Base-by-base conservation (phyloP, 2,329 filamentous ascomycete genomes). In the Coniochaeta sp. region DNA sequence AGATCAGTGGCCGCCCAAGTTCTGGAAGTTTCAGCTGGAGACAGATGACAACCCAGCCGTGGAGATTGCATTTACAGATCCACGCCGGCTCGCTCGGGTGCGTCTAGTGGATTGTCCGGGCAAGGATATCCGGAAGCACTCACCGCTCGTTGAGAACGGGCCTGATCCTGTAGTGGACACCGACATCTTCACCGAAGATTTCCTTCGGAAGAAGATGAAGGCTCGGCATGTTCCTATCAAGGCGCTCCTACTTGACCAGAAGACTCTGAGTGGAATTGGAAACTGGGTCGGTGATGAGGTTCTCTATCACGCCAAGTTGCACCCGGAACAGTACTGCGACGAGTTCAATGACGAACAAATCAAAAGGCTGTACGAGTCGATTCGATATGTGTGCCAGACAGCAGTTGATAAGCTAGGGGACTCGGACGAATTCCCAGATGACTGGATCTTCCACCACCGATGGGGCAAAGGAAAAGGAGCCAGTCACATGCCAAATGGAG, bases 251-350 rank as follows among this genome's bases (percentile, higher is more conserved):
- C 80, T 98, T 3, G 91, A 98, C 70, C 95, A 99, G 73, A 82
- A 86, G 19, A 89, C 89, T 71, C 89, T 98, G 63, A 95, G 90
- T 68, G 95, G 95, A 8, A 90, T 99, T 63, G 95, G 95, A 0
- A 98, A 98, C 70, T 99, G 93, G 93, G 93, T 99, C 59, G 92
- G 89, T 0, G 95, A 99, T 70, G 95, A 99, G 72, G 88, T 96
- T 7, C 78, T 99, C 58, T 99, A 93, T 69, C 88, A 98, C 66
- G 89, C 95, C 6, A 86, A 83, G 57, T 82, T 98, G 17, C 93
- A 99, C 66, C 95, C 95, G 0, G 93, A 97, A 72, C 91, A 96
- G 71, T 96, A 96, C 75, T 91, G 89, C 74, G 88, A 97, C 68
- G 89, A 90, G 0, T 89, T 98, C 65, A 80, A 72, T 63, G 85